Conservation (phyloP, 805 yeast species). For the Kluyveromyces starmeri region DNA sequence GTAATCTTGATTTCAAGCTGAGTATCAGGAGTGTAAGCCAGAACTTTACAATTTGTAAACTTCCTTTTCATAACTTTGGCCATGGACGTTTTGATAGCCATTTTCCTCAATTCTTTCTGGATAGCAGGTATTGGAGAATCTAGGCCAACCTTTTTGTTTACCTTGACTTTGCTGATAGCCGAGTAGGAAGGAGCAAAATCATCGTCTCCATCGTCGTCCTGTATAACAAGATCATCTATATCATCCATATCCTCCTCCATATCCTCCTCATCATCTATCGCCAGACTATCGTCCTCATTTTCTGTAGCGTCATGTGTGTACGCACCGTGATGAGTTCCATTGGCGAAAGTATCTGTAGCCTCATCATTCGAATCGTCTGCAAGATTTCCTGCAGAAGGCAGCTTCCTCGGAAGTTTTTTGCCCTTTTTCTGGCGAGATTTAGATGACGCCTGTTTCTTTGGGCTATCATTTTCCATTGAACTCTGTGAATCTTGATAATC, state of each 20-base stretch:
- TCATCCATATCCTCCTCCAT: slow-evolving; percentile 8
- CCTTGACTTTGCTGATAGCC: slow-evolving; percentile 8
- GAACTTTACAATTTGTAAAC: slow-evolving; percentile 24
- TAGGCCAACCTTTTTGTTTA: slow-evolving; percentile 16
- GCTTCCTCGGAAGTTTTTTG: no score
- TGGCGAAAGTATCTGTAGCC: no score
- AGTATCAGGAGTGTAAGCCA: slow-evolving; percentile 18
- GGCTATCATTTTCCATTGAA: no score
- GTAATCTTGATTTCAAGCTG: slow-evolving; percentile 23
- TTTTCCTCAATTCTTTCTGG: slow-evolving; percentile 22
- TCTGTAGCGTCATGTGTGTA: slow-evolving; percentile 6
- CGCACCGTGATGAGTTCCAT: no score
- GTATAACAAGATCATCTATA: slow-evolving; percentile 8
- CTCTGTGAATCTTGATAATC: no score
- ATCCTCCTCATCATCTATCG: slow-evolving; percentile 6
- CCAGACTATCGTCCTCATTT: slow-evolving; percentile 7
- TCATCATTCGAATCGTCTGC: no score
- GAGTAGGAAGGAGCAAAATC: slow-evolving; percentile 20
- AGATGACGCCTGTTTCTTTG: not conserved
- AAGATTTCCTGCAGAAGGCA: no score
- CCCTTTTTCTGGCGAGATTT: slow-evolving; percentile 1
- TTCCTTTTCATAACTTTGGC: slow-evolving; percentile 27
- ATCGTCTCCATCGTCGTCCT: slow-evolving; percentile 18
- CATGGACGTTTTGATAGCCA: slow-evolving; percentile 23
- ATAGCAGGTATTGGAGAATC: slow-evolving; percentile 22